Evolutionary conservation across 2,329 filamentous ascomycete species (phyloP).

Genomic region (Colletotrichum limetticola): DNA sequence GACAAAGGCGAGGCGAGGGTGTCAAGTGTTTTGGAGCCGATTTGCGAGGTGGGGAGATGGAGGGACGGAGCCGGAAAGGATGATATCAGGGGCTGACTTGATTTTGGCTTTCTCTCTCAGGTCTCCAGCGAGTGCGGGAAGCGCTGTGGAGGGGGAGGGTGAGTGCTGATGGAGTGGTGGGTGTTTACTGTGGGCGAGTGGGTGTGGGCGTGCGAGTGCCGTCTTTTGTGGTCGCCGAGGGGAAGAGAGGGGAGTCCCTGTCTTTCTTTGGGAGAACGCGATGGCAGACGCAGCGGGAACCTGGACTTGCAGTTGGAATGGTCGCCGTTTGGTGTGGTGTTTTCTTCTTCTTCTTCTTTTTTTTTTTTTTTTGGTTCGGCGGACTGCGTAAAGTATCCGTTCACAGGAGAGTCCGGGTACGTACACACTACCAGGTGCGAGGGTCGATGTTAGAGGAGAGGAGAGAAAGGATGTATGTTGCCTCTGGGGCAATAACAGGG

Average conservation of each 20-base stretch:
- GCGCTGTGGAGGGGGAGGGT: neutral
- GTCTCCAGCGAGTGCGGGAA: neutral
- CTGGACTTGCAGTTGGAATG: neutral
- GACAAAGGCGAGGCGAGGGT: neutral
- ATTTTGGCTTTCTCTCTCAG: neutral
- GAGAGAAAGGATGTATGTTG: constrained; percentile 9
- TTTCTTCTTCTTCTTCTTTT: neutral
- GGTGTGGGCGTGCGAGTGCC: neutral
- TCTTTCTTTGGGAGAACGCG: neutral
- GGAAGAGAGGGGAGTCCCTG: neutral
- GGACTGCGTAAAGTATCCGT: neutral
- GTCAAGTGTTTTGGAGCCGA: neutral
- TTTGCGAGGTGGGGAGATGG: constrained; percentile 12
- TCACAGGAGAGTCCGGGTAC: constrained; percentile 4
- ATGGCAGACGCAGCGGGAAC: neutral
- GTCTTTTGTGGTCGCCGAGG: neutral
- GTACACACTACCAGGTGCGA: constrained; percentile 12
- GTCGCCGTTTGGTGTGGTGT: neutral
- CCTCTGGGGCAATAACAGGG: constrained; percentile 27
- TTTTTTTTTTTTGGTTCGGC: neutral
- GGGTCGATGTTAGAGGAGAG: constrained; percentile 1
- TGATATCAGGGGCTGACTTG: constrained; percentile 6
- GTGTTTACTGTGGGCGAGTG: neutral
- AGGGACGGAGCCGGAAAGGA: constrained; percentile 30
- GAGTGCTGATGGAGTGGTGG: neutral